These are phyloP conservation scores for Tremella fuciformis DNA, from an alignment of 768 basidiomycete species.

Conservation along the genomic window DNA sequence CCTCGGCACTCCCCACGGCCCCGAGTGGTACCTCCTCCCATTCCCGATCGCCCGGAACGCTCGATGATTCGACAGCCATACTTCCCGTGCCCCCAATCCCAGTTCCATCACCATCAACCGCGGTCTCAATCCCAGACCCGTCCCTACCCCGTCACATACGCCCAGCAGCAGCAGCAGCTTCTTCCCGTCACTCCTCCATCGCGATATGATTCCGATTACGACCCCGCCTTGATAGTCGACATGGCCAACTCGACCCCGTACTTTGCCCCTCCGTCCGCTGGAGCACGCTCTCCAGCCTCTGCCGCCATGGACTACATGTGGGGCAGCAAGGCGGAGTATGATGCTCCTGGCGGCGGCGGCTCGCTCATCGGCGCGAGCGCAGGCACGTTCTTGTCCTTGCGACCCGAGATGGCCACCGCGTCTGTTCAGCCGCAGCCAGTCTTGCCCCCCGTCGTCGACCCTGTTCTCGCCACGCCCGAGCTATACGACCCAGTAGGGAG, in stretches of 20 bases:
- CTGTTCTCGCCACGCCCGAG: neutral
- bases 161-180: no score
- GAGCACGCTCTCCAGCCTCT: neutral
- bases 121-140: no score
- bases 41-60: no score
- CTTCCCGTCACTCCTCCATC: no score
- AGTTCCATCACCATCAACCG: no score
- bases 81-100: no score
- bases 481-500: neutral
- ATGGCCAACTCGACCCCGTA: neutral
- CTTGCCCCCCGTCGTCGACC: slow-evolving; percentile 1
- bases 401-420: neutral
- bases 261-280: slow-evolving; percentile 3
- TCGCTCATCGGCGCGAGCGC: neutral
- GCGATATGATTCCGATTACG: no score
- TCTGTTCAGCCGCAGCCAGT: neutral
- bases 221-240: slow-evolving; percentile 1
- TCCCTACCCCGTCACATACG: no score
- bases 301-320: slow-evolving; percentile 1
- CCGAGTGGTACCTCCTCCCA: no score
- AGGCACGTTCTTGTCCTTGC: neutral
- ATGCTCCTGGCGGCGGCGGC: neutral
- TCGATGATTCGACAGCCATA: no score
- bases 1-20: no score
- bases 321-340: neutral